A percentile compares a stretch with the other conserved stretches of the same genome.
These are phyloP conservation scores for Fonsecaea monophora DNA, from an alignment of 2,329 filamentous ascomycete genomes.

Conservation along the genomic window DNA sequence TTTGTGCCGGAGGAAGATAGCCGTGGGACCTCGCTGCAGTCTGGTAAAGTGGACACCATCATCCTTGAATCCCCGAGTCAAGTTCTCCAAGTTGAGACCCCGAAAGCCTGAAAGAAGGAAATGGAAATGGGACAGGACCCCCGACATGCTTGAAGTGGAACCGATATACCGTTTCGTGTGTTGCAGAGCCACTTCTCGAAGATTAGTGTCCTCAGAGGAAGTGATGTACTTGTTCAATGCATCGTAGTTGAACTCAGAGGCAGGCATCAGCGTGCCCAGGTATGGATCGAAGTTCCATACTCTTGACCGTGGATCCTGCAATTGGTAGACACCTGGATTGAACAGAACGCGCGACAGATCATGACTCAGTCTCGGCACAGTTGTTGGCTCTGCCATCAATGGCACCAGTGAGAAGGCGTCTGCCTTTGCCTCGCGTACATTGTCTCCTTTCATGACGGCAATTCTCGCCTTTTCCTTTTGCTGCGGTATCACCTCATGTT, in stretches of 20 bases:
- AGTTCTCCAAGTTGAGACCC: slow-evolving; percentile 66
- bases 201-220: slow-evolving; percentile 79
- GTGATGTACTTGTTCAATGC: slow-evolving; percentile 87
- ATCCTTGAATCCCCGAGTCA: slow-evolving; percentile 72
- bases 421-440: slow-evolving; percentile 40
- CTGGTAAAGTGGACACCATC: slow-evolving; percentile 71
- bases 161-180: slow-evolving; percentile 82
- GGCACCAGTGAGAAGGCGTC: slow-evolving; percentile 57
- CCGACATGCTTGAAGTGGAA: slow-evolving; percentile 96
- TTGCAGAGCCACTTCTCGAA: slow-evolving; percentile 72
- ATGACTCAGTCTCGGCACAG: slow-evolving; percentile 40
- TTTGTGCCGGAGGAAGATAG: slow-evolving; percentile 81
- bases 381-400: slow-evolving; percentile 45
- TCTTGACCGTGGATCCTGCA: slow-evolving; percentile 84
- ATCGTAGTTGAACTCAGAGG: slow-evolving; percentile 89
- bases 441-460: slow-evolving; percentile 18
- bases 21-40: slow-evolving; percentile 74
- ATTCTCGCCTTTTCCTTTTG: slow-evolving; percentile 11
- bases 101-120: slow-evolving; percentile 88
- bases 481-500: background rate
- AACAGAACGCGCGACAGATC: slow-evolving; percentile 90
- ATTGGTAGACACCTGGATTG: slow-evolving; percentile 88
- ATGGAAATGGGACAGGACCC: slow-evolving; percentile 86
- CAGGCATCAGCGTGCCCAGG: slow-evolving; percentile 89
- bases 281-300: slow-evolving; percentile 99